Evolutionary conservation across 352 stramenopile species (phyloP).

Genomic region (Paralagenidium karlingii): DNA sequence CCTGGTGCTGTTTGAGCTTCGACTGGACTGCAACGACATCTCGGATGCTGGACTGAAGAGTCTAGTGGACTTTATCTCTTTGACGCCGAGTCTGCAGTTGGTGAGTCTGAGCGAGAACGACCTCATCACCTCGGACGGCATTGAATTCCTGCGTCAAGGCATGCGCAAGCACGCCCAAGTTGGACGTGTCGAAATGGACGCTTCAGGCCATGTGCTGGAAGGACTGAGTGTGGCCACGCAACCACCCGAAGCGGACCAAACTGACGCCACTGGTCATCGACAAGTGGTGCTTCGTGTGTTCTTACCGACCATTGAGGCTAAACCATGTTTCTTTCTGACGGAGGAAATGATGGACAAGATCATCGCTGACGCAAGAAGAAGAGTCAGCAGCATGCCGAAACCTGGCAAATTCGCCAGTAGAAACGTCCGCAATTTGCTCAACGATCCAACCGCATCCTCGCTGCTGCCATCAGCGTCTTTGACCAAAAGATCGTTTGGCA

Average conservation of each 20-base stretch:
- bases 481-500: no score
- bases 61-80: conserved; percentile 25
- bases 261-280: neutral
- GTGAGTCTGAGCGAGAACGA: conserved; percentile 19
- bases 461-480: no score
- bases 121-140: conserved; percentile 15
- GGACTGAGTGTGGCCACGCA: conserved; percentile 7
- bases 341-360: conserved; percentile 7
- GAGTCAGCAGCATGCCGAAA: neutral
- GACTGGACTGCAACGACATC: conserved; percentile 20
- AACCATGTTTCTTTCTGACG: neutral
- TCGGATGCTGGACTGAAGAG: conserved; percentile 22
- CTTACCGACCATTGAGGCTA: conserved; percentile 1
- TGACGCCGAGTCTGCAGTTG: conserved; percentile 6
- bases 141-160: conserved; percentile 14
- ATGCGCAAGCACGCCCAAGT: conserved; percentile 16
- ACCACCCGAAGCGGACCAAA: conserved; percentile 1
- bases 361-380: conserved; percentile 3
- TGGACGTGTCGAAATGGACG: conserved; percentile 13
- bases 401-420: no score
- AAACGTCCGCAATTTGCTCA: no score
- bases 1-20: conserved; percentile 15
- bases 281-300: conserved; percentile 3
- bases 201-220: conserved; percentile 4
- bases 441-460: no score